Percentiles rank a stretch among this genome's conserved stretches.
phyloP scores from a whole-genome alignment of 1,284 basidiomycete genomes.

The Xerocomus amazonicus region DNA sequence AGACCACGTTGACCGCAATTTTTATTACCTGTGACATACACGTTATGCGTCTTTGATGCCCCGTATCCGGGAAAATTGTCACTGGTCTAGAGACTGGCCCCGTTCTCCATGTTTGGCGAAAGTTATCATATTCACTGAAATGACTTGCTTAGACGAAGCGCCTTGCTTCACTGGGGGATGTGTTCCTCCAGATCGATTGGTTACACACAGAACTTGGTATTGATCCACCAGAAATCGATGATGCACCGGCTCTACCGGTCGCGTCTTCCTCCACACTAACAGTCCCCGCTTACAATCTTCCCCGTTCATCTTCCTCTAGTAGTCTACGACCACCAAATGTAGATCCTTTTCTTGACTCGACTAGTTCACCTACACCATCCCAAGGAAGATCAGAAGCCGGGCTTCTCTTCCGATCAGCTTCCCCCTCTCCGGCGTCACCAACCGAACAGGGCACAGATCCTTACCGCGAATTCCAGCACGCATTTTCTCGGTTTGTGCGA shows the following conservation, averaged over 20 bases:
- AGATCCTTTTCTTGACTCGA: constrained; percentile 51
- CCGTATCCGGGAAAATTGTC: not conserved
- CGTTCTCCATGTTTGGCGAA: not conserved
- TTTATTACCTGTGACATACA: too few species aligned
- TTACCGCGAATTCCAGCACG: constrained; percentile 47
- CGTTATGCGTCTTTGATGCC: too few species aligned
- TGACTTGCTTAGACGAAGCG: constrained; percentile 53
- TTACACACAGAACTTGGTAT: constrained; percentile 78
- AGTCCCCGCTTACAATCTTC: constrained; percentile 32
- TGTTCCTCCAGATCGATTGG: constrained; percentile 73
- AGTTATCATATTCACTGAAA: constrained; percentile 5
- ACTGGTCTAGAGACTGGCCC: not conserved
- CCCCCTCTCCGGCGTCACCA: constrained; percentile 27
- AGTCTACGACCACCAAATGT: constrained; percentile 26
- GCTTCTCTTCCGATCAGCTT: constrained; percentile 28
- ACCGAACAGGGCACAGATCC: constrained; percentile 22
- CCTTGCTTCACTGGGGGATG: constrained; percentile 56
- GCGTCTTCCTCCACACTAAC: constrained; percentile 39
- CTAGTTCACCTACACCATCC: constrained; percentile 47
- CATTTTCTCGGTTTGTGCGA: constrained; percentile 59
- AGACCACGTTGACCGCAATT: not conserved
- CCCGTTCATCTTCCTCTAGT: constrained; percentile 40
- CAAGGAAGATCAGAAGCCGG: constrained; percentile 30
- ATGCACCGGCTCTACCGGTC: constrained; percentile 19
- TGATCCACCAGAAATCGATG: constrained; percentile 48